These are phyloP conservation scores for Pseudocercospora crystallina DNA, from an alignment of 2,329 filamentous ascomycete genomes.

Conservation along the genomic window DNA sequence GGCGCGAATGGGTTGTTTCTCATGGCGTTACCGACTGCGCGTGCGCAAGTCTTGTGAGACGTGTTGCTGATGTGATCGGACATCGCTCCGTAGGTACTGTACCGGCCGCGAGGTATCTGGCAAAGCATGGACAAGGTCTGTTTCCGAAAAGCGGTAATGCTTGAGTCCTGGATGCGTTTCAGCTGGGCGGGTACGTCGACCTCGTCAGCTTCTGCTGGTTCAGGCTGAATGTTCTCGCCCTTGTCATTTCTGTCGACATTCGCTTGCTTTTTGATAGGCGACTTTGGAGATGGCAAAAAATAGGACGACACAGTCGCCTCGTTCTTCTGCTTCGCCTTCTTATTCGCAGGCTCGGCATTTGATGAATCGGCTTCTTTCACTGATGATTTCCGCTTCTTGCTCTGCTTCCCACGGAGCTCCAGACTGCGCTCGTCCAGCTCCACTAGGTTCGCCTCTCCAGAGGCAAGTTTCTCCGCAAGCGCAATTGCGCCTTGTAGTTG, in stretches of 20 bases:
- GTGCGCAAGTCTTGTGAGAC: constrained; percentile 37
- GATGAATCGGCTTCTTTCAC: neutral
- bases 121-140: constrained; percentile 36
- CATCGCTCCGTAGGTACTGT: constrained; percentile 39
- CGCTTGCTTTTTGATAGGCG: constrained; percentile 7
- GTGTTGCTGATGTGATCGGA: constrained; percentile 33
- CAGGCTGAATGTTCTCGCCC: neutral
- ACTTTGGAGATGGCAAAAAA: constrained; percentile 30
- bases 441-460: constrained; percentile 40
- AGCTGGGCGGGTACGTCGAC: constrained; percentile 32
- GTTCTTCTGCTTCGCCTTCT: constrained; percentile 24
- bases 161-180: constrained; percentile 44
- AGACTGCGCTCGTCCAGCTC: constrained; percentile 44
- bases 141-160: constrained; percentile 52
- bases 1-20: constrained; percentile 45
- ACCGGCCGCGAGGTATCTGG: constrained; percentile 36
- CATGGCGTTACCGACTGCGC: constrained; percentile 44
- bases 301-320: constrained; percentile 29
- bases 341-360: constrained; percentile 7
- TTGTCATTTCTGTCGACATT: neutral
- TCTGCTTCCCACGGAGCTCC: constrained; percentile 37
- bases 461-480: constrained; percentile 40
- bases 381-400: constrained; percentile 24
- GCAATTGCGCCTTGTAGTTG: constrained; percentile 42
- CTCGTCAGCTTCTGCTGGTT: constrained; percentile 1